Percentiles rank a stretch among this genome's conserved stretches.
Conservation (phyloP, 805 yeast species). For the Debaryomyces maramus region DNA sequence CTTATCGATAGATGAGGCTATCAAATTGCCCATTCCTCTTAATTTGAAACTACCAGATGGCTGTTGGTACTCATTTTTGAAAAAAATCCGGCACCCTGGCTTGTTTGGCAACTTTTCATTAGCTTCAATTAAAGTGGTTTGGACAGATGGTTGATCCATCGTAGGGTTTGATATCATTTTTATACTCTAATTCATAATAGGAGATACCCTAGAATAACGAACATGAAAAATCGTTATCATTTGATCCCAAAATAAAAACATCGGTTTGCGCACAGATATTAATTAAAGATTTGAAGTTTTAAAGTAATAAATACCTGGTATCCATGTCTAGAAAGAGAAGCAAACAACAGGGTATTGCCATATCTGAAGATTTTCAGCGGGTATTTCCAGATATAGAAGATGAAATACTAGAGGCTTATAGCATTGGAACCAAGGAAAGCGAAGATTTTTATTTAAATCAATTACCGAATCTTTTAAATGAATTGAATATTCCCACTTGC, state of each 20-base stretch:
- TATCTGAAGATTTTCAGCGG: conserved; percentile 13
- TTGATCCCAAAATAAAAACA: neutral
- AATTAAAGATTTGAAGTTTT: neutral
- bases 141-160: conserved; percentile 20
- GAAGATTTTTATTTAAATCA: conserved; percentile 29
- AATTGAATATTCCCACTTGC: conserved; percentile 29
- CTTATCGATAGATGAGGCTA: conserved; percentile 30
- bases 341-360: conserved; percentile 7
- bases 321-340: conserved; percentile 5
- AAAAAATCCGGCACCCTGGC: conserved; percentile 37
- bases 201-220: no score
- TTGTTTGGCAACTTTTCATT: conserved; percentile 20
- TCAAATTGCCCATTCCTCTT: conserved; percentile 53
- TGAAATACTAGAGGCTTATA: conserved; percentile 36
- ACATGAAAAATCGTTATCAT: no score
- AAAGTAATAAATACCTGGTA: neutral
- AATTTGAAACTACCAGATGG: conserved; percentile 61
- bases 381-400: conserved; percentile 27
- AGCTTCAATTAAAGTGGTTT: conserved; percentile 38
- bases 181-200: no score
- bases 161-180: neutral
- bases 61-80: conserved; percentile 53
- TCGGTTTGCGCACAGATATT: neutral
- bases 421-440: conserved; percentile 19
- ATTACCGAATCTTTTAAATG: conserved; percentile 23